These are phyloP conservation scores for Pichia pseudocactophila DNA, from an alignment of 805 yeast species.

Conservation along the genomic window DNA sequence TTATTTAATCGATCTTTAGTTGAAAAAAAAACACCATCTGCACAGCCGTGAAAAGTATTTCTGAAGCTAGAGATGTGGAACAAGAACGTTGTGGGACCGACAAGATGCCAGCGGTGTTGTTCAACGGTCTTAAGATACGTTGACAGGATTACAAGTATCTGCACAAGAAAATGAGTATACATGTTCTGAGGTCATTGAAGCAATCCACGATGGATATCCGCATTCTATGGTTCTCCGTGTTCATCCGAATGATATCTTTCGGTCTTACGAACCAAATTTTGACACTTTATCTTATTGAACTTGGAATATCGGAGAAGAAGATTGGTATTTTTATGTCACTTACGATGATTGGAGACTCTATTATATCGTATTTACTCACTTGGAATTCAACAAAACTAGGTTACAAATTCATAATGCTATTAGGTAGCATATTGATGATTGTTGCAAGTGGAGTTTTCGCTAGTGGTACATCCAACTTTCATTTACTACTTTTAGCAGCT, in stretches of 20 bases:
- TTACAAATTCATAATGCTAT: constrained; percentile 50
- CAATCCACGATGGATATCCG: constrained; percentile 40
- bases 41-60: no score
- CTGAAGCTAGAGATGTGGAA: no score
- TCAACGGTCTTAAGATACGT: no score
- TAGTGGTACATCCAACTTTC: constrained; percentile 39
- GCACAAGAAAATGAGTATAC: constrained; percentile 19
- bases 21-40: no score
- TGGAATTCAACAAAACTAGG: constrained; percentile 73
- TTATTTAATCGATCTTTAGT: no score
- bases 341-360: constrained; percentile 72
- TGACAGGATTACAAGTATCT: no score
- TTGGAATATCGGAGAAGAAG: constrained; percentile 44
- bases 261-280: constrained; percentile 76
- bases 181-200: constrained; percentile 28
- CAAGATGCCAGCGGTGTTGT: no score
- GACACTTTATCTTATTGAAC: constrained; percentile 51
- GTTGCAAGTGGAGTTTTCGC: constrained; percentile 59
- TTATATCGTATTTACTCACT: constrained; percentile 59
- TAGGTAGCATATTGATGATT: constrained; percentile 62
- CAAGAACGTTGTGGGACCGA: no score
- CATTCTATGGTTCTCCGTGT: constrained; percentile 59
- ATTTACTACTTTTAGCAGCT: constrained; percentile 57
- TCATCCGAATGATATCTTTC: constrained; percentile 62
- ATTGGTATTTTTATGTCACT: constrained; percentile 79